Conservation (phyloP, 352 stramenopile species). For the Phytopythium chamaehyphon region DNA sequence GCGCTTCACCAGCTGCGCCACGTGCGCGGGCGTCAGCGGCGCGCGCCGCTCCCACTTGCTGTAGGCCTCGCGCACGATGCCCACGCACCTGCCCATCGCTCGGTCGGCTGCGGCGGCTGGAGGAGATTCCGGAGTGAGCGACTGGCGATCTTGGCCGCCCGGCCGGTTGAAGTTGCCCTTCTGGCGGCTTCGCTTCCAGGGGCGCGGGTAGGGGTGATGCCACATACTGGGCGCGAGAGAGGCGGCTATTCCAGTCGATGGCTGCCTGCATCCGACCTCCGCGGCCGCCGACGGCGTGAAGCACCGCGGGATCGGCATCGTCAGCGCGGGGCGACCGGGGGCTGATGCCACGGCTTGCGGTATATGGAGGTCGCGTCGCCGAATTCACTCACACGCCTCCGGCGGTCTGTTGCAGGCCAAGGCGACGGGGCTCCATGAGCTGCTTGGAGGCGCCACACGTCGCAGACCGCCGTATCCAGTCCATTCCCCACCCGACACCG, state of each 20-base stretch:
- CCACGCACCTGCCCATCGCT: constrained; percentile 54
- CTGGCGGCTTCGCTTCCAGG: too few species aligned
- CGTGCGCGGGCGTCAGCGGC: constrained; percentile 89
- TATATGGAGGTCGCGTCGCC: too few species aligned
- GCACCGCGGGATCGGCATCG: background rate
- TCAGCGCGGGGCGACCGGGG: too few species aligned
- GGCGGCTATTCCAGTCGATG: constrained; percentile 1
- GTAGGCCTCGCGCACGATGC: constrained; percentile 93
- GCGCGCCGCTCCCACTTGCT: constrained; percentile 95
- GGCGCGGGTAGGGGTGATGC: background rate
- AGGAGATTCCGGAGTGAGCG: too few species aligned
- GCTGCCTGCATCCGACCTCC: constrained; percentile 3
- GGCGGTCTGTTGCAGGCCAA: too few species aligned
- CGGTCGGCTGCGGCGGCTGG: too few species aligned
- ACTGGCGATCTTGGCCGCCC: background rate
- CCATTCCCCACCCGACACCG: too few species aligned
- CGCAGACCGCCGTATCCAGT: too few species aligned
- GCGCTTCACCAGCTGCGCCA: constrained; percentile 72
- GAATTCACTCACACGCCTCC: too few species aligned
- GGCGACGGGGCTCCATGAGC: too few species aligned
- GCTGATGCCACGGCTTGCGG: too few species aligned
- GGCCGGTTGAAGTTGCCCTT: background rate
- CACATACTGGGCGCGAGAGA: constrained; percentile 1
- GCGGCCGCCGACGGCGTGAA: background rate
- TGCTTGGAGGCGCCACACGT: background rate